phyloP scores from a whole-genome alignment of 768 basidiomycete genomes.

The Rhodosporidiobolus odoratus region DNA sequence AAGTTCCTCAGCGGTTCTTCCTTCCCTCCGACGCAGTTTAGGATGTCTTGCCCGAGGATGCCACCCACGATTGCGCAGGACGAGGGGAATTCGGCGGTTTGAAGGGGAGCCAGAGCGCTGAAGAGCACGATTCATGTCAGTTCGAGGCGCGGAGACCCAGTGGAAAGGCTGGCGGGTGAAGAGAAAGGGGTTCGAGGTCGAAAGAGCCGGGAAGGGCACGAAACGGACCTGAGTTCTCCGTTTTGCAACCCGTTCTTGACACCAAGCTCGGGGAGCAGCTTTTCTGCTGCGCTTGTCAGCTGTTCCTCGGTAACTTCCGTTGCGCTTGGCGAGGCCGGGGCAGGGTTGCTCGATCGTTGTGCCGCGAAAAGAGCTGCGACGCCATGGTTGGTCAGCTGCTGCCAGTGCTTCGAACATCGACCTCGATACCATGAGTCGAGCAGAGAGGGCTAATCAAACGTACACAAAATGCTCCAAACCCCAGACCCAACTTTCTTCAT shows the following conservation, averaged over 20 bases:
- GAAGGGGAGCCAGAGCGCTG: slow-evolving; percentile 66
- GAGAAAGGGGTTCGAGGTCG: neutral
- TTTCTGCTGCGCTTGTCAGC: slow-evolving; percentile 35
- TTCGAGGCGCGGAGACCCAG: slow-evolving; percentile 30
- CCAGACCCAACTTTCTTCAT: slow-evolving; percentile 1
- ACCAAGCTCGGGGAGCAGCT: slow-evolving; percentile 10
- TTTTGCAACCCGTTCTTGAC: slow-evolving; percentile 16
- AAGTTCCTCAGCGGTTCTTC: slow-evolving; percentile 92
- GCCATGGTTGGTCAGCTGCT: too few relatives aligned
- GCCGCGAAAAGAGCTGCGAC: slow-evolving; percentile 63
- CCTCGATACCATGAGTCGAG: too few relatives aligned
- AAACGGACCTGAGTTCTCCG: slow-evolving; percentile 21
- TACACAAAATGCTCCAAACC: slow-evolving; percentile 62
- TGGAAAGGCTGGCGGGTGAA: neutral
- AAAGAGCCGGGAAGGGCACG: too few relatives aligned
- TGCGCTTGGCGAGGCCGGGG: slow-evolving; percentile 54
- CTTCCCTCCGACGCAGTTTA: slow-evolving; percentile 81
- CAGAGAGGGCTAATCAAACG: slow-evolving; percentile 52
- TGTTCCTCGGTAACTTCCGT: slow-evolving; percentile 49
- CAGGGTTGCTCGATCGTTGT: slow-evolving; percentile 43
- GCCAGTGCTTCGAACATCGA: too few relatives aligned
- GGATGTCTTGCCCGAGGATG: slow-evolving; percentile 85
- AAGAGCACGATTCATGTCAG: too few relatives aligned
- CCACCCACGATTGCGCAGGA: slow-evolving; percentile 93
- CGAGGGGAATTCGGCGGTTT: slow-evolving; percentile 79